Conservation (phyloP, 164 flowering plant genomes). For the Cinnamomum micranthum region DNA sequence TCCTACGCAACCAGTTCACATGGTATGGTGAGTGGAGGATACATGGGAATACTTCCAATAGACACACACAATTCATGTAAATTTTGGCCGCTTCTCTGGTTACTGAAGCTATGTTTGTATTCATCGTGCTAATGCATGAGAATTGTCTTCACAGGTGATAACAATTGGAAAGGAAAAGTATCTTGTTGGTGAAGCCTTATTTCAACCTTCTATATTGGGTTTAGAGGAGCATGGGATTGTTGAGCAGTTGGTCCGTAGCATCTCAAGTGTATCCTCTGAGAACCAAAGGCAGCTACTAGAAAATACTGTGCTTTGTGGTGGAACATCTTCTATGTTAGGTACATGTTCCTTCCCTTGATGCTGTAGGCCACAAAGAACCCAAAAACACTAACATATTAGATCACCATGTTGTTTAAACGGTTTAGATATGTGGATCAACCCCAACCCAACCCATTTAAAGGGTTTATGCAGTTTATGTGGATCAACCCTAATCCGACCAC, state of each 20-base stretch:
- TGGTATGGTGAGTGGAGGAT: too few species aligned
- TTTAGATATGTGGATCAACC: too few species aligned
- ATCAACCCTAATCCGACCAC: too few species aligned
- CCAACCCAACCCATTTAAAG: too few species aligned
- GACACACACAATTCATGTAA: neutral
- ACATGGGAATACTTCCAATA: too few species aligned
- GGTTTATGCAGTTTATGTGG: too few species aligned
- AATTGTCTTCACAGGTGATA: slow-evolving; percentile 55
- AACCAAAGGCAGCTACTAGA: slow-evolving; percentile 90
- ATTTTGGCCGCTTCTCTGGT: neutral
- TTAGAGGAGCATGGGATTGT: slow-evolving; percentile 93
- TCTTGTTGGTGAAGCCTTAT: slow-evolving; percentile 90
- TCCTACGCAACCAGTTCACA: too few species aligned
- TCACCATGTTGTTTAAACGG: too few species aligned
- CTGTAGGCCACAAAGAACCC: neutral
- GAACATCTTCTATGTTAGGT: slow-evolving; percentile 86
- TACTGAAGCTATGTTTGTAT: neutral
- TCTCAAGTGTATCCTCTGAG: slow-evolving; percentile 88
- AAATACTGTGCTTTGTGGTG: slow-evolving; percentile 97
- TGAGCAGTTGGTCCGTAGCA: slow-evolving; percentile 93
- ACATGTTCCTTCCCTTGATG: slow-evolving; percentile 13
- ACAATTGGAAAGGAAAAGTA: slow-evolving; percentile 73
- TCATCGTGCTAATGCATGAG: neutral
- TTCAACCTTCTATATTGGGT: slow-evolving; percentile 88
- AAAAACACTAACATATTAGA: too few species aligned